Conservation (phyloP, 2,329 filamentous ascomycete genomes). For the Cladosporium sp. region DNA sequence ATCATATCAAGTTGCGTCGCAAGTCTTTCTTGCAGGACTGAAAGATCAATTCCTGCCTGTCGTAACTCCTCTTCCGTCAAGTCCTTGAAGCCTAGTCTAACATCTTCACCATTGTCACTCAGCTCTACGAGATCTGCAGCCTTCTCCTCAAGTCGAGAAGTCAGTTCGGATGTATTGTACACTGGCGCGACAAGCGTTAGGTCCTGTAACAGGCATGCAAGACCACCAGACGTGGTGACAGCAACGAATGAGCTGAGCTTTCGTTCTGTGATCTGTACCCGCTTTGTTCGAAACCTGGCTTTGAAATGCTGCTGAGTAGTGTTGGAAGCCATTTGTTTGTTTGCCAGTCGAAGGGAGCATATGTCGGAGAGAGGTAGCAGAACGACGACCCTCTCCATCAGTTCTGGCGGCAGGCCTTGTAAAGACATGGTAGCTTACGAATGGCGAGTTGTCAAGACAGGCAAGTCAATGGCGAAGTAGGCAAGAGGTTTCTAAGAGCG, state of each 20-base stretch:
- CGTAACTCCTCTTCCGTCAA: not conserved
- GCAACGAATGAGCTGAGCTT: conserved; percentile 7
- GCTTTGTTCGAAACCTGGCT: conserved; percentile 1
- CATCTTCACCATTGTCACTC: not conserved
- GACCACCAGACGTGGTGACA: conserved; percentile 3
- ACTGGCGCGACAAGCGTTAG: conserved; percentile 16
- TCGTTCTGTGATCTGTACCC: conserved; percentile 4
- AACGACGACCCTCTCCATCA: not conserved
- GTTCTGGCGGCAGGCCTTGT: conserved; percentile 7
- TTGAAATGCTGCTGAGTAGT: conserved; percentile 5
- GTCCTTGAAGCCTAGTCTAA: not conserved
- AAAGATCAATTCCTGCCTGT: not conserved
- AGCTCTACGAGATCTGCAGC: not conserved
- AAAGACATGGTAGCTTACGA: not conserved
- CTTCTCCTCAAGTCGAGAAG: not conserved
- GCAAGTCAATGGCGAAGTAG: not conserved
- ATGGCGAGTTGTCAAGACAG: not conserved
- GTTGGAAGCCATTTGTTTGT: conserved; percentile 1
- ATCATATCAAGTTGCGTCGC: not conserved
- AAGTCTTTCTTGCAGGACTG: not conserved
- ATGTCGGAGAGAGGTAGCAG: conserved; percentile 11
- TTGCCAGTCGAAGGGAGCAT: conserved; percentile 10
- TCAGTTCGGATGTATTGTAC: conserved; percentile 1
- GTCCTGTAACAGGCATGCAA: conserved; percentile 3
- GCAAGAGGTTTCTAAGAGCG: not conserved